These are phyloP conservation scores for Actinidia chinensis DNA, from an alignment of 179 eudicot genomes.

Conservation along the genomic window DNA sequence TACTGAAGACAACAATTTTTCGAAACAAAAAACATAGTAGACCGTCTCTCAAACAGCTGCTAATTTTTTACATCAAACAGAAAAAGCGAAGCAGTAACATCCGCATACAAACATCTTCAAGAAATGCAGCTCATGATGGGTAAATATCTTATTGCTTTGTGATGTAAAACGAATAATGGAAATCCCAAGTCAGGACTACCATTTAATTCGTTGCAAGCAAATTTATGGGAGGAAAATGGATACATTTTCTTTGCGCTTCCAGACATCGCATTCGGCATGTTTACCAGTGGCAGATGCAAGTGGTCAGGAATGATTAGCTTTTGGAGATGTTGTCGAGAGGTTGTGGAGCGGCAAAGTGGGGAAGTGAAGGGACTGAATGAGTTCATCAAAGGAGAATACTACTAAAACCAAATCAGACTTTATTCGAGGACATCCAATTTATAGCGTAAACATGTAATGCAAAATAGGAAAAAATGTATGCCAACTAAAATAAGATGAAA, in stretches of 20 bases:
- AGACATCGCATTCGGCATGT: conserved; percentile 79
- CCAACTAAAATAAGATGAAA: too few species aligned
- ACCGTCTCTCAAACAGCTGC: neutral
- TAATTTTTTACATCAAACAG: conserved; percentile 33
- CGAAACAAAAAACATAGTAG: neutral
- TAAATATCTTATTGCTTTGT: conserved; percentile 16
- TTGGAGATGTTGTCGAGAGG: conserved; percentile 72
- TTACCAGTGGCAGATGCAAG: conserved; percentile 74
- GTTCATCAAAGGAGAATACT: conserved; percentile 77
- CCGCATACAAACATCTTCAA: conserved; percentile 21
- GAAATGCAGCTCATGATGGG: conserved; percentile 90
- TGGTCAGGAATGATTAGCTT: conserved; percentile 85
- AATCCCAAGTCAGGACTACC: neutral
- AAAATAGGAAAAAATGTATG: neutral
- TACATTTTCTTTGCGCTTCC: conserved; percentile 14
- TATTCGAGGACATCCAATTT: conserved; percentile 40
- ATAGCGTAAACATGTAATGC: neutral
- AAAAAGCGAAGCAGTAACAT: conserved; percentile 67
- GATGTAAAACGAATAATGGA: neutral
- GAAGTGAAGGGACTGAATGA: conserved; percentile 70
- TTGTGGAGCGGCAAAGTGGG: conserved; percentile 73
- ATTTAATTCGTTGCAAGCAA: neutral
- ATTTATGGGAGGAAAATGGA: neutral
- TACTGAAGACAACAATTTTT: neutral
- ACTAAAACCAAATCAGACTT: conserved; percentile 36